Percentiles rank a stretch among this genome's conserved stretches.
These are phyloP conservation scores for Solanum chacoense DNA, from an alignment of 305 asterid species.

Conservation along the genomic window DNA sequence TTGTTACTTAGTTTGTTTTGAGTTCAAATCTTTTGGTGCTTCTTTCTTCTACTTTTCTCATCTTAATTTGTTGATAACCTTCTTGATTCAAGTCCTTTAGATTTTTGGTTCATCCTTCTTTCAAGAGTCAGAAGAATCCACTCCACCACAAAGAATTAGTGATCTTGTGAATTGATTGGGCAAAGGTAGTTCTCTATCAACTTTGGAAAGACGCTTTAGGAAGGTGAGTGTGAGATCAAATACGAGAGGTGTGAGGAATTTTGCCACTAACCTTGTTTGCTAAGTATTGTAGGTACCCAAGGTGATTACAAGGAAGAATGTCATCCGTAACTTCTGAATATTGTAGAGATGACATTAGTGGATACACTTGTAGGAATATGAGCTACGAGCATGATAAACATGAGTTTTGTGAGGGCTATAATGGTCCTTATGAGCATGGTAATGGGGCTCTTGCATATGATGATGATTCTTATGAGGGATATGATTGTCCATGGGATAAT, in stretches of 20 bases:
- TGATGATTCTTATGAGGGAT: not conserved
- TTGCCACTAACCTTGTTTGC: not conserved
- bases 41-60: not conserved
- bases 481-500: not conserved
- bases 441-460: not conserved
- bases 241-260: not conserved
- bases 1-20: too few species aligned
- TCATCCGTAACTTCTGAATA: not conserved
- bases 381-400: not conserved
- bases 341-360: not conserved
- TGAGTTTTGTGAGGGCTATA: not conserved
- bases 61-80: not conserved
- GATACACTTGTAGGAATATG: not conserved
- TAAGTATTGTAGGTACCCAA: not conserved
- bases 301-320: not conserved
- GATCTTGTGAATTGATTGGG: not conserved
- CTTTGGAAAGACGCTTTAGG: not conserved
- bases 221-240: not conserved
- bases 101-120: not conserved
- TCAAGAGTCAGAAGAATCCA: not conserved
- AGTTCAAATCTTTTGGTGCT: not conserved
- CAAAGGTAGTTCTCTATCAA: not conserved
- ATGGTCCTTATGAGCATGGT: not conserved
- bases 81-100: not conserved
- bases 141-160: not conserved